Percentiles rank a stretch among this genome's conserved stretches.
Conservation (phyloP, 257 asterid species). For the Solanum verrucosum region DNA sequence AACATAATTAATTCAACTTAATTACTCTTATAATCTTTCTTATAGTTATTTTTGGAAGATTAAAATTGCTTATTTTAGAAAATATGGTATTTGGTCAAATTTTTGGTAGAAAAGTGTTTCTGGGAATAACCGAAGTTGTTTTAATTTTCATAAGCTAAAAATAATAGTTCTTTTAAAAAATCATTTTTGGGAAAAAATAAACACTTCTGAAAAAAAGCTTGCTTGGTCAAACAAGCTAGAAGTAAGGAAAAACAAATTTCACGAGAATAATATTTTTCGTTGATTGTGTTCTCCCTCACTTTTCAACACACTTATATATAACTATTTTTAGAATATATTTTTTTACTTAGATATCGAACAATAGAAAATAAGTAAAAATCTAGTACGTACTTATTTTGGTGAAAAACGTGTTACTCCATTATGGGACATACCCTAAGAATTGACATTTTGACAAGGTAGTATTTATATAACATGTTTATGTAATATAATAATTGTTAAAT, state of each 20-base stretch:
- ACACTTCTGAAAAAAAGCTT: no score
- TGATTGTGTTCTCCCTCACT: background rate
- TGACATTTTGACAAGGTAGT: background rate
- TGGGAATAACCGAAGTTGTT: background rate
- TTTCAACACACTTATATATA: no score
- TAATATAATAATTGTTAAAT: background rate
- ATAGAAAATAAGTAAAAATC: background rate
- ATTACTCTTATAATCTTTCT: background rate
- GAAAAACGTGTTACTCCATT: background rate
- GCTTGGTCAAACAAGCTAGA: background rate
- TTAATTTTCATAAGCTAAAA: no score
- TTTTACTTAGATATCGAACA: background rate
- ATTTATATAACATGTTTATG: background rate
- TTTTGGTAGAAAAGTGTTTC: background rate
- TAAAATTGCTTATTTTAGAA: background rate
- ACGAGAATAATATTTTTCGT: background rate
- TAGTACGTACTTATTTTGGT: no score
- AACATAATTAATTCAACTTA: background rate
- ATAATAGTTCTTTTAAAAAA: no score
- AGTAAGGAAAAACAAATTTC: background rate
- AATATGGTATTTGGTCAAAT: no score
- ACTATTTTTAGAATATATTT: no score
- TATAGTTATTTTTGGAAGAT: background rate
- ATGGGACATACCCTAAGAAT: background rate
- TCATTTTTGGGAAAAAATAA: background rate